phyloP scores from a whole-genome alignment of 176 grass and related monocot genomes.

The Echinochloa phyllopogon region DNA sequence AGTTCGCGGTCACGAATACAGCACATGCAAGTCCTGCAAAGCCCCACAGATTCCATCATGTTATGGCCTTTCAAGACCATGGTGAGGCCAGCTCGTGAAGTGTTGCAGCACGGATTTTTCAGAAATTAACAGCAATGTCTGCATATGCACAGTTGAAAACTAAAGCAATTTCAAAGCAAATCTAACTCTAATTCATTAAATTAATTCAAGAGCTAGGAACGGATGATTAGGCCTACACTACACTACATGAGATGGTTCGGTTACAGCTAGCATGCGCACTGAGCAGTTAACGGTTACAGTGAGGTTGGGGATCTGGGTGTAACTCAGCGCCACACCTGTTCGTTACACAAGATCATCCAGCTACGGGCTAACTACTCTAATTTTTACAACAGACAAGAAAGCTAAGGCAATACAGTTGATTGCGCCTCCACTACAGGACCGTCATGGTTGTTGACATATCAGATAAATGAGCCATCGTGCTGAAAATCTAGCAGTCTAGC shows the following conservation, averaged over 20 bases:
- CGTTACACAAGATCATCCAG: constrained; percentile 46
- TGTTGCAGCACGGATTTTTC: background rate
- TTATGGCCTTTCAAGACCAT: background rate
- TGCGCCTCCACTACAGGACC: background rate
- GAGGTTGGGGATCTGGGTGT: constrained; percentile 41
- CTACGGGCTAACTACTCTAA: constrained; percentile 50
- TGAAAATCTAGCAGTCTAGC: constrained; percentile 54
- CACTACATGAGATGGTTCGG: constrained; percentile 30
- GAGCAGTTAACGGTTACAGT: constrained; percentile 59
- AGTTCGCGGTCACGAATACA: background rate
- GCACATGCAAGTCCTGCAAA: background rate
- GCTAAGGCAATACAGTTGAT: constrained; percentile 37
- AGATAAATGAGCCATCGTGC: constrained; percentile 35
- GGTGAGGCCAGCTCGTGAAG: background rate
- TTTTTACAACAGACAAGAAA: constrained; percentile 59
- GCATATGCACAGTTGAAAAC: background rate
- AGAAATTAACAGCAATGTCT: too few relatives aligned
- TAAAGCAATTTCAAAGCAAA: background rate
- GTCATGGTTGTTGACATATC: constrained; percentile 32
- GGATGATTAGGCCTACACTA: constrained; percentile 38
- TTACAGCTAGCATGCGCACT: constrained; percentile 49
- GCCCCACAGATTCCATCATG: background rate
- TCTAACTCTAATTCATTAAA: constrained; percentile 38
- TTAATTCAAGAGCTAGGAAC: constrained; percentile 24
- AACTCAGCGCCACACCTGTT: constrained; percentile 31